Conservation (phyloP, 176 grass and related monocot genomes). For the Stipa capillata region DNA sequence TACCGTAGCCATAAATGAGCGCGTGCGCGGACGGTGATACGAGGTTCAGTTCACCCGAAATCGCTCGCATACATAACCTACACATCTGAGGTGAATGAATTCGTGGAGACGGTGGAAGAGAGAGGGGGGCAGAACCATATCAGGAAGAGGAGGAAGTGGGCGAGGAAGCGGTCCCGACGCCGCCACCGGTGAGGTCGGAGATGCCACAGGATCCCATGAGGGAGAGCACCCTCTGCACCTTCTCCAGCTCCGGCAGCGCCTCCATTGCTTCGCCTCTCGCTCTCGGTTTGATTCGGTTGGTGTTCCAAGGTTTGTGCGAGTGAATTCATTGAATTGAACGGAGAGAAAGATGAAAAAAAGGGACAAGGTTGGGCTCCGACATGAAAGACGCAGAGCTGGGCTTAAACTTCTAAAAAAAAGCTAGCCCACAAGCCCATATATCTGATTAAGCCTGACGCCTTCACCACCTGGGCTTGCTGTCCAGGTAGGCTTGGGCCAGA, state of each 20-base stretch:
- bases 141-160: conserved; percentile 69
- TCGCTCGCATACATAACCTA: background rate
- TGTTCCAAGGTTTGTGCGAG: background rate
- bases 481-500: too few species aligned
- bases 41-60: background rate
- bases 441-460: too few species aligned
- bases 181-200: too few species aligned
- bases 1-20: background rate
- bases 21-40: background rate
- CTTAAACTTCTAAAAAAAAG: background rate
- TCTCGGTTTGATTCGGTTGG: background rate
- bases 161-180: conserved; percentile 67
- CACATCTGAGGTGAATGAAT: background rate
- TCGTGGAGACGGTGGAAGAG: background rate
- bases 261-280: conserved; percentile 40
- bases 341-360: too few species aligned
- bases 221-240: conserved; percentile 58
- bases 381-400: background rate
- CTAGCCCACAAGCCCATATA: too few species aligned
- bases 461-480: too few species aligned
- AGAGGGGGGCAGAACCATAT: background rate
- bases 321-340: background rate
- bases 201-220: too few species aligned
- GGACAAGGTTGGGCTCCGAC: background rate
- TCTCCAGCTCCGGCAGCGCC: conserved; percentile 59